Evolutionary conservation across 495 filamentous ascomycete species (phyloP).

Genomic region (Tuber brumale): DNA sequence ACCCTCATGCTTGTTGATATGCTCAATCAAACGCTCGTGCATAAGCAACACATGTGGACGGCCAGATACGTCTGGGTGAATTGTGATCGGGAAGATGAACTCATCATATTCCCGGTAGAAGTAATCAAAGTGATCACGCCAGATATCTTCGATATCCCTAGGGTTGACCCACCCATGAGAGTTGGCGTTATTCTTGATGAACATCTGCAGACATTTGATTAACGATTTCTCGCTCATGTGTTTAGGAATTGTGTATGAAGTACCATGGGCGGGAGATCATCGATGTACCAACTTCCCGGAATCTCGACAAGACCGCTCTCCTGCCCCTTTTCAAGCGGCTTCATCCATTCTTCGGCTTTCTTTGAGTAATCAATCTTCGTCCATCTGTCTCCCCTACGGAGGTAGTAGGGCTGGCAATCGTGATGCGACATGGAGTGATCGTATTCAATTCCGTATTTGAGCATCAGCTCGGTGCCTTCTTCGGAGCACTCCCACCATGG

Average conservation of each 20-base stretch:
- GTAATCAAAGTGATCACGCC: slow-evolving; percentile 64
- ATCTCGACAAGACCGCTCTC: slow-evolving; percentile 59
- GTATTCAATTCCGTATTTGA: slow-evolving; percentile 64
- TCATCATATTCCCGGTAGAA: slow-evolving; percentile 65
- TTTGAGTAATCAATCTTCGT: slow-evolving; percentile 58
- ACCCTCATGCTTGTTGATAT: slow-evolving; percentile 66
- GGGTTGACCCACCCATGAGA: slow-evolving; percentile 59
- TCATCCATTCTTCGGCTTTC: slow-evolving; percentile 61
- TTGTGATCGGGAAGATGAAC: slow-evolving; percentile 64
- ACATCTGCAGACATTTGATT: slow-evolving; percentile 46
- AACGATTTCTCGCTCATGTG: not conserved
- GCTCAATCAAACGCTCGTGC: slow-evolving; percentile 63
- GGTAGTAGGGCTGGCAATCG: slow-evolving; percentile 60
- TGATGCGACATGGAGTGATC: slow-evolving; percentile 63
- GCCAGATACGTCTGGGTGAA: slow-evolving; percentile 63
- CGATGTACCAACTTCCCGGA: slow-evolving; percentile 62
- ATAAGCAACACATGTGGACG: slow-evolving; percentile 62
- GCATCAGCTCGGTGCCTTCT: slow-evolving; percentile 60
- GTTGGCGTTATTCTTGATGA: slow-evolving; percentile 56
- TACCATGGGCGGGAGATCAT: slow-evolving; percentile 52
- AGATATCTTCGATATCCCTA: slow-evolving; percentile 53
- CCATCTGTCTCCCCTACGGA: slow-evolving; percentile 57
- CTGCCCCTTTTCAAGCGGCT: slow-evolving; percentile 52
- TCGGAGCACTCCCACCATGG: slow-evolving; percentile 59
- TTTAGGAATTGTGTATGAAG: slow-evolving; percentile 17